Evolutionary conservation across 208 protist species (phyloP), one percentile per base, ranked within the genome.

Genomic region (Leishmania mexicana): DNA sequence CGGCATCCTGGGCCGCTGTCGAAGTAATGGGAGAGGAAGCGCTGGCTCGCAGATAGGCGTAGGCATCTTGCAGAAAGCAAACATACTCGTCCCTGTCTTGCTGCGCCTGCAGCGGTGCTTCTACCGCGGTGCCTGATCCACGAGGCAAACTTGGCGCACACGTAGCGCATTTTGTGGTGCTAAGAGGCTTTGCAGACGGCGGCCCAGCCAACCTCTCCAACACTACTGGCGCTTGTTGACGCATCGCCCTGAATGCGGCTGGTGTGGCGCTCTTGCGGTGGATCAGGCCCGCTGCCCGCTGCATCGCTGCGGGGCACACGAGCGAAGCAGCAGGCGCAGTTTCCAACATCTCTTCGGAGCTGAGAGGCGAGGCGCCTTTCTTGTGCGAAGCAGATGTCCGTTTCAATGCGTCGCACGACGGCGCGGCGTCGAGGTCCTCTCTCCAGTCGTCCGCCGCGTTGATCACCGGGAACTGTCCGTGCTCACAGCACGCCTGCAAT

Each of bases 381-480:
- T n/a, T 24, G 40, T 73, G 24, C 5, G 28, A 0, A 31, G n/a
- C 38, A 13, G 40, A 47, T 5, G 68, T 42, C 45, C 1, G 42
- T n/a, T 47, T 73, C 28, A 31, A 73, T 6, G 68, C 42, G 21
- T 49, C 15, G 42, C 40, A 35, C 42, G 68, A 35, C 45, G 24
- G 28, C 42, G 3, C 65, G 5, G 31, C 31, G 21, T 42, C 19
- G 2, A 49, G 21, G 1, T 71, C 65, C 42, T 38, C 17, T 47
- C 17, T 42, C 65, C 65, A 47, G 38, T 7, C 40, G 0, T 71
- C 40, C 24, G 51, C 75, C 38, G 57, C 28, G 28, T 76, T 31
- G 42, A 62, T 67, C 58, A 83, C 47, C 54, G 94, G 90, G 7
- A 95, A 83, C 73, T 93, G 91, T 0, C 76, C 38, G 57, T 93